Percentiles rank a stretch among this genome's conserved stretches.
These are phyloP conservation scores for Dentipellis sp. DNA, from an alignment of 768 basidiomycete genomes.

Conservation along the genomic window DNA sequence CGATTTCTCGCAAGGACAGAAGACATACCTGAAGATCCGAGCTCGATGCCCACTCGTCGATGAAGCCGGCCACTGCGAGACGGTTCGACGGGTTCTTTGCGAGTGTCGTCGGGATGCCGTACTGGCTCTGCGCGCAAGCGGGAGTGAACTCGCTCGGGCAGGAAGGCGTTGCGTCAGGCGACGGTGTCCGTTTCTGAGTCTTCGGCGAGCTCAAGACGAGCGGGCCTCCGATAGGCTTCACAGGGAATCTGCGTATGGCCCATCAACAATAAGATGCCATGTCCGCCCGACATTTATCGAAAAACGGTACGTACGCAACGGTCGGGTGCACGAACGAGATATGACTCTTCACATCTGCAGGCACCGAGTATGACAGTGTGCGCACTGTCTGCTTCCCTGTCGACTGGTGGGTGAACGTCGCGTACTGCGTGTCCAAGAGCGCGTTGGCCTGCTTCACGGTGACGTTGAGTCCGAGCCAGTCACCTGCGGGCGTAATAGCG, in stretches of 20 bases:
- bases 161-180: not conserved
- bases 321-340: constrained; percentile 16
- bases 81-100: constrained; percentile 17
- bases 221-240: not conserved
- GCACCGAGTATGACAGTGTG: constrained; percentile 2
- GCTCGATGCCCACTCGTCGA: constrained; percentile 18
- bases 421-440: not conserved
- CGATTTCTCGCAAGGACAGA: not conserved
- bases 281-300: not conserved
- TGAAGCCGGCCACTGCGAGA: constrained; percentile 23
- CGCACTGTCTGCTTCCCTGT: constrained; percentile 8
- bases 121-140: constrained; percentile 24
- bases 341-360: constrained; percentile 8
- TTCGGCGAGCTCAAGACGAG: not conserved
- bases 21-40: constrained; percentile 19
- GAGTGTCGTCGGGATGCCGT: constrained; percentile 25
- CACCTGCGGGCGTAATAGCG: constrained; percentile 9
- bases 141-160: constrained; percentile 16
- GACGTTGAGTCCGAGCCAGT: constrained; percentile 4
- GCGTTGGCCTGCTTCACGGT: constrained; percentile 1
- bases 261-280: not conserved
- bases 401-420: constrained; percentile 1
- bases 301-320: constrained; percentile 1
- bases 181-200: not conserved
- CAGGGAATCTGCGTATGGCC: not conserved